A percentile compares a stretch with the other conserved stretches of the same genome.
These are phyloP conservation scores for Mycosphaerella arachidis DNA, from an alignment of 2,329 filamentous ascomycete genomes.

Conservation along the genomic window DNA sequence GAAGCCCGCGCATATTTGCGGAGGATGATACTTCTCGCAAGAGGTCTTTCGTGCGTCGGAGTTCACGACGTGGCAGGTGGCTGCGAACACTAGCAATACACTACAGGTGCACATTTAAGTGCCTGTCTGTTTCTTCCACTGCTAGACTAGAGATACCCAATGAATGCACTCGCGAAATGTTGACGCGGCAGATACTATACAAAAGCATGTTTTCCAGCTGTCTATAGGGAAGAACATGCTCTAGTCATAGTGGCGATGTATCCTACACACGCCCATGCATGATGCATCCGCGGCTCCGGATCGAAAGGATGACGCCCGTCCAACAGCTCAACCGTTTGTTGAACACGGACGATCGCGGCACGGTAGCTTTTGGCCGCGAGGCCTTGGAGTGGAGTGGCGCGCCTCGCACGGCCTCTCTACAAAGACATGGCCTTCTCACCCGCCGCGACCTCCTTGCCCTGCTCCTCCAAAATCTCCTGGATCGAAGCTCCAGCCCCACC, in stretches of 20 bases:
- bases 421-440: background rate
- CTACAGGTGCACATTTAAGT: background rate
- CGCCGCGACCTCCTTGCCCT: background rate
- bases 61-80: background rate
- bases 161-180: background rate
- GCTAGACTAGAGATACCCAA: background rate
- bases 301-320: too few species aligned
- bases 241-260: background rate
- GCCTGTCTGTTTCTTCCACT: background rate
- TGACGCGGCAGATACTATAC: background rate
- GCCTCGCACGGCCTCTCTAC: background rate
- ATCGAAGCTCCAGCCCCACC: background rate
- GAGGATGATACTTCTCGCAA: background rate
- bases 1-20: background rate
- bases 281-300: background rate
- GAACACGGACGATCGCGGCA: too few species aligned
- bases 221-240: background rate
- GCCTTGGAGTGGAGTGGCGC: background rate
- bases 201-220: background rate
- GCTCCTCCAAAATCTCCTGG: background rate
- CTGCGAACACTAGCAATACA: background rate
- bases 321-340: too few species aligned
- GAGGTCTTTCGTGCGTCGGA: background rate
- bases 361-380: background rate
- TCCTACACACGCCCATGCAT: background rate